Evolutionary conservation across 1,284 basidiomycete species (phyloP), one percentile per base, ranked within the genome.

Genomic region (Tilletia walkeri): DNA sequence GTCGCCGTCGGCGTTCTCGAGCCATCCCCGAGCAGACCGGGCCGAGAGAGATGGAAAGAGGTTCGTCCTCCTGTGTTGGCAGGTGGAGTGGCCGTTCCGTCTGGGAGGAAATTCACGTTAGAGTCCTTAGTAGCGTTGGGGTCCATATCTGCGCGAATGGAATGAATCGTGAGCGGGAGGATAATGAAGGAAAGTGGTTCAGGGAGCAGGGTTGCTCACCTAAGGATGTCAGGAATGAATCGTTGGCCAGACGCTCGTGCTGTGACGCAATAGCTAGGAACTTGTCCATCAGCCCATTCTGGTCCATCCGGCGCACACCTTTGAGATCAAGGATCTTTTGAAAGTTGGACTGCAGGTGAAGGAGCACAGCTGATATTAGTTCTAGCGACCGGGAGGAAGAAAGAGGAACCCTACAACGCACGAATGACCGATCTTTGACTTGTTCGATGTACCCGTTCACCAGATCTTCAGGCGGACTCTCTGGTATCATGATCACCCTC

Each of bases 211-310:
- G 39, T 9, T 18, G 18, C 66, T 45, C 38, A 67, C 48, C 54
- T 9, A 72, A 36, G 10, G 59, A 45, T 3, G 71, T 72, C 39
- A 72, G 54, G 87, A 98, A 97, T 0, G 94, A 96, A 0, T 91
- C 90, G 82, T 89, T 90, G 72, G 91, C 88, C 18, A 98, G 87
- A 65, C 96, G 92, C 41, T 88, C 88, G 80, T 92, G 92, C 3
- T 92, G 92, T 73, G 92, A 94, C 20, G 94, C 95, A 69, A 93
- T 90, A 2, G 91, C 90, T 50, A 97, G 86, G 86, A 98, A 98
- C 18, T 90, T 88, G 84, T 98, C 95, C 49, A 96, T 87, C 9
- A 99, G 88, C 76, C 89, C 89, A 84, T 94, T 94, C 85, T 97
- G 93, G 68, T 93, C 91, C 9, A 86, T 83, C 72, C 93, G 92